phyloP scores from a whole-genome alignment of 1,284 basidiomycete species.

The Moesziomyces globuligerus region DNA sequence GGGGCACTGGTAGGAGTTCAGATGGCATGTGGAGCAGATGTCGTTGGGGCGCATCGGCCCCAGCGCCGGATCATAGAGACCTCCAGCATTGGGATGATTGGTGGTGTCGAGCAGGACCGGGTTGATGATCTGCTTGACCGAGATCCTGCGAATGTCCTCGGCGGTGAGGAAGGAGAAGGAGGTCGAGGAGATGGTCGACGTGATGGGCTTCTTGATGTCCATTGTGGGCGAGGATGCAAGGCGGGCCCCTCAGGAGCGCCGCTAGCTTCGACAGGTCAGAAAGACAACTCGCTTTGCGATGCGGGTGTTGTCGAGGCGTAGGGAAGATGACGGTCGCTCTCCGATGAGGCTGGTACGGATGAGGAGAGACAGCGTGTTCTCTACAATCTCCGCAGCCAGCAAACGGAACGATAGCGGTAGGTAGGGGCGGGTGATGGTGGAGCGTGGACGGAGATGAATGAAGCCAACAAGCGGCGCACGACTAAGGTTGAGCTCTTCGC shows the following conservation, averaged over 20 bases:
- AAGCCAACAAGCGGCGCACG: too few relatives aligned
- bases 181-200: slow-evolving; percentile 82
- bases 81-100: slow-evolving; percentile 88
- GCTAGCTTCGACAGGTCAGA: background rate
- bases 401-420: too few relatives aligned
- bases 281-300: too few relatives aligned
- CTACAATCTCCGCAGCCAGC: too few relatives aligned
- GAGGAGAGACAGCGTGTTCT: too few relatives aligned
- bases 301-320: too few relatives aligned
- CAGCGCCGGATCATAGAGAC: slow-evolving; percentile 93
- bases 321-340: too few relatives aligned
- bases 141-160: slow-evolving; percentile 90
- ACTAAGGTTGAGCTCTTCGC: too few relatives aligned
- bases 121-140: slow-evolving; percentile 96
- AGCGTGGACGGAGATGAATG: too few relatives aligned
- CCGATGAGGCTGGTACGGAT: too few relatives aligned
- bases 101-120: slow-evolving; percentile 92
- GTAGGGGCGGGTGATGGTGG: too few relatives aligned
- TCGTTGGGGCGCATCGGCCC: slow-evolving; percentile 76
- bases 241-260: slow-evolving; percentile 30
- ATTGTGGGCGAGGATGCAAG: slow-evolving; percentile 70
- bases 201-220: slow-evolving; percentile 91
- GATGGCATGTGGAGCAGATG: slow-evolving; percentile 91
- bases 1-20: slow-evolving; percentile 92
- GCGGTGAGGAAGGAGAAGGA: slow-evolving; percentile 94